Conservation (phyloP, 2,329 filamentous ascomycete species). For the Fusarium floridanum region DNA sequence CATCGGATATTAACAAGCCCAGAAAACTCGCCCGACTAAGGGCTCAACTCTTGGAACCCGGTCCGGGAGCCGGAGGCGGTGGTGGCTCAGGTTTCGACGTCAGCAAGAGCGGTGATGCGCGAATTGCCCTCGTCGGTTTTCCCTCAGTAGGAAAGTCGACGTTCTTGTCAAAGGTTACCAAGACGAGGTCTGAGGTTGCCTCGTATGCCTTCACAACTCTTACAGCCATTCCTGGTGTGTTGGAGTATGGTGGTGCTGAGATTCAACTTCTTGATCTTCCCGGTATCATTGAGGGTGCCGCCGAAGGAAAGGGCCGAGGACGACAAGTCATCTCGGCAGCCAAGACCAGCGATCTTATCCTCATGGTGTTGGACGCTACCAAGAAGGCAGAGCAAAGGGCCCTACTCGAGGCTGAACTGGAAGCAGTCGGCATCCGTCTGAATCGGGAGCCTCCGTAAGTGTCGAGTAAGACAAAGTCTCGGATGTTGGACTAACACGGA, state of each 20-base stretch:
- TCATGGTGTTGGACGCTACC: slow-evolving; percentile 97
- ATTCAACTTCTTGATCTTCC: slow-evolving; percentile 98
- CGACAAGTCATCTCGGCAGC: slow-evolving; percentile 97
- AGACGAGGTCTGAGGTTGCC: slow-evolving; percentile 95
- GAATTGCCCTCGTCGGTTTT: slow-evolving; percentile 98
- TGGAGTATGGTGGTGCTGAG: slow-evolving; percentile 97
- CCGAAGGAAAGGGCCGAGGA: slow-evolving; percentile 95
- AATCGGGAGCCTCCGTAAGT: slow-evolving; percentile 90
- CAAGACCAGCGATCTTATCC: slow-evolving; percentile 96
- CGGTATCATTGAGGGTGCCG: slow-evolving; percentile 96
- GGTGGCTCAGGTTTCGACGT: slow-evolving; percentile 92
- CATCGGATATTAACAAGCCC: slow-evolving; percentile 15
- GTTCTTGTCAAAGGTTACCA: slow-evolving; percentile 98
- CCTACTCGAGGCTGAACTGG: slow-evolving; percentile 89
- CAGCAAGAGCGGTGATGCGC: slow-evolving; percentile 94
- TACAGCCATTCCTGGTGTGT: slow-evolving; percentile 95
- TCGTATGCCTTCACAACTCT: slow-evolving; percentile 98
- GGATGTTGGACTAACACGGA: slow-evolving; percentile 28
- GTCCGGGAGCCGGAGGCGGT: slow-evolving; percentile 80
- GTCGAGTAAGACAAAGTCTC: not conserved
- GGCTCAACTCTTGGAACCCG: slow-evolving; percentile 93
- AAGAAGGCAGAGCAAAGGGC: slow-evolving; percentile 95
- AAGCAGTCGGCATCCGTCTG: slow-evolving; percentile 93
- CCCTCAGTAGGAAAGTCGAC: slow-evolving; percentile 99
- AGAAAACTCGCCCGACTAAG: slow-evolving; percentile 96